phyloP scores from a whole-genome alignment of 768 basidiomycete genomes.

The Tricholoma saponaceum region DNA sequence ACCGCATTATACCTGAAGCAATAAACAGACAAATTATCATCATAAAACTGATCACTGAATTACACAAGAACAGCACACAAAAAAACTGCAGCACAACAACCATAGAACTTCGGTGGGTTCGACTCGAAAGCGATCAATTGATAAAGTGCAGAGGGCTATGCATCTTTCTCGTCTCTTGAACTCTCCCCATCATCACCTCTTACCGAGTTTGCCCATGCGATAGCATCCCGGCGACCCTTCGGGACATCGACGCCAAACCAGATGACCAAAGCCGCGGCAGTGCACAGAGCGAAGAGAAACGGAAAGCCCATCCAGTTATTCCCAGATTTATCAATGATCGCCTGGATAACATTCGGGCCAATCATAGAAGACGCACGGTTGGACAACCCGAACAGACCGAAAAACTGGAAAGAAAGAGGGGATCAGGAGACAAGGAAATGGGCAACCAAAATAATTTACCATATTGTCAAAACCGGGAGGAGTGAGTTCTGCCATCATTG shows the following conservation, averaged over 20 bases:
- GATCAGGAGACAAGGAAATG: not conserved
- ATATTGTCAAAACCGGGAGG: slow-evolving; percentile 87
- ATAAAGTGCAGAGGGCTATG: not conserved
- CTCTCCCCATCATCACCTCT: not conserved
- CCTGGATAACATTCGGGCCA: slow-evolving; percentile 82
- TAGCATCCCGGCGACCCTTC: slow-evolving; percentile 61
- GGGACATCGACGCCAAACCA: slow-evolving; percentile 70
- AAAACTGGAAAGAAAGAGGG: slow-evolving; percentile 49
- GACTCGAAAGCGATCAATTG: no score
- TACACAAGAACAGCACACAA: no score
- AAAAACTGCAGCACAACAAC: no score
- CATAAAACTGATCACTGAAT: no score
- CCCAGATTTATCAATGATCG: slow-evolving; percentile 68
- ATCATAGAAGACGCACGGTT: slow-evolving; percentile 86
- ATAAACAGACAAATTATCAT: no score
- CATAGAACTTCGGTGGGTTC: no score
- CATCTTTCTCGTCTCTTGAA: not conserved
- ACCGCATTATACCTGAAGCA: no score
- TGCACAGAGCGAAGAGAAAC: slow-evolving; percentile 74
- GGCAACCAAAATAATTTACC: slow-evolving; percentile 17
- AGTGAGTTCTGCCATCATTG: slow-evolving; percentile 86
- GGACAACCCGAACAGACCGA: slow-evolving; percentile 81
- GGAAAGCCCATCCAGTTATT: slow-evolving; percentile 84
- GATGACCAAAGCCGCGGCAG: slow-evolving; percentile 63
- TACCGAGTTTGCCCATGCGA: slow-evolving; percentile 44